phyloP scores from a whole-genome alignment of 2,329 filamentous ascomycete species.

The Aspergillus clavatus region DNA sequence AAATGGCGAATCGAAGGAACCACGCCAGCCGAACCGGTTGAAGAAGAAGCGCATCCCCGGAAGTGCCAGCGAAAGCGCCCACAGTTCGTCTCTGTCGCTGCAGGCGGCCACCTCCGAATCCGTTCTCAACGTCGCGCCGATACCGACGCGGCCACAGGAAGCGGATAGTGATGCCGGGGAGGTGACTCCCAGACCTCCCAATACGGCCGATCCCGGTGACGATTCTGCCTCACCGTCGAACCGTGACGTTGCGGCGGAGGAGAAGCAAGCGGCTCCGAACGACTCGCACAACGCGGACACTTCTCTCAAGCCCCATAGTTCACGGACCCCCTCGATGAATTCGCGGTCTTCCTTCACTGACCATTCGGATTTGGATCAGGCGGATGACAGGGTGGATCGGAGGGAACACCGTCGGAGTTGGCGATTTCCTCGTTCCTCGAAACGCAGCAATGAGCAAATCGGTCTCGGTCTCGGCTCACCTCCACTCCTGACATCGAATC shows the following conservation, averaged over 20 bases:
- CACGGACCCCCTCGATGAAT: conserved; percentile 70
- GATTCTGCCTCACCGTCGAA: neutral
- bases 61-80: conserved; percentile 77
- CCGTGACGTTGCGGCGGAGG: conserved; percentile 6
- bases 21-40: conserved; percentile 78
- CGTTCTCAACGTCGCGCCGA: conserved; percentile 29
- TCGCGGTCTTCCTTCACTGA: conserved; percentile 70
- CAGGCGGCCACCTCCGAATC: conserved; percentile 41
- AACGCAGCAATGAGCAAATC: conserved; percentile 54
- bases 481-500: conserved; percentile 57
- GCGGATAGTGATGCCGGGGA: conserved; percentile 27
- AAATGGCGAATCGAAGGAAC: conserved; percentile 54
- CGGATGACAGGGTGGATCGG: conserved; percentile 60
- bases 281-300: conserved; percentile 47
- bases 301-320: conserved; percentile 62
- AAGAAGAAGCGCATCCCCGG: conserved; percentile 78
- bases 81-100: conserved; percentile 83
- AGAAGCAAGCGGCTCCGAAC: conserved; percentile 22
- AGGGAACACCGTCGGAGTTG: conserved; percentile 69
- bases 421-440: conserved; percentile 56
- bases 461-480: conserved; percentile 40
- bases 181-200: conserved; percentile 32
- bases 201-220: conserved; percentile 27
- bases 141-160: conserved; percentile 24
- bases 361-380: conserved; percentile 71